These are phyloP conservation scores for Boletus rufocinnamomeus DNA, from an alignment of 768 basidiomycete genomes.

Conservation along the genomic window DNA sequence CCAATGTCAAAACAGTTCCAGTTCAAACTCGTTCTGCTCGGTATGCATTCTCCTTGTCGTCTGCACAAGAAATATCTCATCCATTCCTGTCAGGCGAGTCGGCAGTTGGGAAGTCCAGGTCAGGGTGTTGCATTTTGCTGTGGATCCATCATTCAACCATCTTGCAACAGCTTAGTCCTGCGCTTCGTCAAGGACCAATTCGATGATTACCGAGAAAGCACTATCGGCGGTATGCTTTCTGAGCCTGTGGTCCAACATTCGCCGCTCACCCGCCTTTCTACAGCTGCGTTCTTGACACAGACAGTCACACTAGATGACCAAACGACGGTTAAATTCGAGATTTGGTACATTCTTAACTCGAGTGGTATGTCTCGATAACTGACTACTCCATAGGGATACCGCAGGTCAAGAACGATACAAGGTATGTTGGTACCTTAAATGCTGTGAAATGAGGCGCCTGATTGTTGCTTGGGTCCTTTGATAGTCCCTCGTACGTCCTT, in stretches of 20 bases:
- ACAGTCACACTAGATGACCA: conserved; percentile 89
- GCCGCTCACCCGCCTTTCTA: conserved; percentile 19
- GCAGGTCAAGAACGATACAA: conserved; percentile 96
- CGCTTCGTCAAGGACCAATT: conserved; percentile 97
- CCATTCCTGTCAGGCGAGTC: conserved; percentile 71
- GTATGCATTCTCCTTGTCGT: conserved; percentile 41
- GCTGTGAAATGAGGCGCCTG: not conserved
- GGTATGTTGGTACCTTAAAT: conserved; percentile 40
- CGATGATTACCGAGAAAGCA: conserved; percentile 93
- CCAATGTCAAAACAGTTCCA: conserved; percentile 90
- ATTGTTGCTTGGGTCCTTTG: not conserved
- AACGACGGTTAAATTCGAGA: conserved; percentile 96
- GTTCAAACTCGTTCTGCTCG: conserved; percentile 96
- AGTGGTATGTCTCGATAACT: not conserved
- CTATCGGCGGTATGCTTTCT: conserved; percentile 72
- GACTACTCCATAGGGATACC: conserved; percentile 68
- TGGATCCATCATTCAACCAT: conserved; percentile 28
- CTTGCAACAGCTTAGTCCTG: conserved; percentile 72
- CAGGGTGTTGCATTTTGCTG: conserved; percentile 16
- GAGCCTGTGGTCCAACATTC: not conserved
- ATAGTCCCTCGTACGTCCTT: conserved; percentile 49
- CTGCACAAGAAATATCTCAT: conserved; percentile 5
- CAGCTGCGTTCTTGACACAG: conserved; percentile 98
- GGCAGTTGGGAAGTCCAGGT: conserved; percentile 97
- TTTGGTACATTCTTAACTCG: conserved; percentile 63